Percentiles rank a stretch among this genome's conserved stretches.
Conservation (phyloP, 2,329 filamentous ascomycete genomes). For the Fusarium guadeloupense region DNA sequence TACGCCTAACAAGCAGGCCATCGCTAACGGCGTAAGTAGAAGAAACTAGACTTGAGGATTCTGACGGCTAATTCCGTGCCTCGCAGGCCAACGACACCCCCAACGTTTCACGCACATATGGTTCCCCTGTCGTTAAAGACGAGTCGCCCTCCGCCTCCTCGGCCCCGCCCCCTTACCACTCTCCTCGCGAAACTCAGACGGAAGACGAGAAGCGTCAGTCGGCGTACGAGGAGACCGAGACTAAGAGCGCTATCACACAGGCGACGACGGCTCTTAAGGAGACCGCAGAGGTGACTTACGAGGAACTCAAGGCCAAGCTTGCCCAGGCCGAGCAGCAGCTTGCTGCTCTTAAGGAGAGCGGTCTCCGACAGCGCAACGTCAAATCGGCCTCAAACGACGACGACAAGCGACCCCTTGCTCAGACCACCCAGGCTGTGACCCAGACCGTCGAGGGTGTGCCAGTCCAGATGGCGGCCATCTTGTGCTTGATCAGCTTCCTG, state of each 20-base stretch:
- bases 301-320: conserved; percentile 78
- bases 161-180: conserved; percentile 49
- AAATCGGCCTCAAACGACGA: conserved; percentile 59
- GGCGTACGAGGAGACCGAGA: conserved; percentile 40
- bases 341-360: conserved; percentile 74
- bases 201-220: conserved; percentile 40
- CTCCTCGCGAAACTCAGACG: conserved; percentile 46
- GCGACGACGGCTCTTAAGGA: conserved; percentile 61
- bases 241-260: conserved; percentile 46
- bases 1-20: conserved; percentile 55
- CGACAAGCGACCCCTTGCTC: conserved; percentile 59
- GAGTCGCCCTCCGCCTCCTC: conserved; percentile 45
- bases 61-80: conserved; percentile 19
- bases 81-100: conserved; percentile 54
- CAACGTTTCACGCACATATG: conserved; percentile 55
- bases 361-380: conserved; percentile 81
- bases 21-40: conserved; percentile 54
- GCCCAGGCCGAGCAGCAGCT: conserved; percentile 79
- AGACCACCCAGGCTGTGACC: conserved; percentile 64
- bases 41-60: background rate
- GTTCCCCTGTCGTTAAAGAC: conserved; percentile 54
- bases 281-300: conserved; percentile 52
- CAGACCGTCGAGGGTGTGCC: conserved; percentile 79
- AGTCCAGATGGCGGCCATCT: conserved; percentile 81
- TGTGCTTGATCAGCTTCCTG: conserved; percentile 91